phyloP scores from a whole-genome alignment of 1,284 basidiomycete genomes.

The Xerocomus cyaneibrunnescens region DNA sequence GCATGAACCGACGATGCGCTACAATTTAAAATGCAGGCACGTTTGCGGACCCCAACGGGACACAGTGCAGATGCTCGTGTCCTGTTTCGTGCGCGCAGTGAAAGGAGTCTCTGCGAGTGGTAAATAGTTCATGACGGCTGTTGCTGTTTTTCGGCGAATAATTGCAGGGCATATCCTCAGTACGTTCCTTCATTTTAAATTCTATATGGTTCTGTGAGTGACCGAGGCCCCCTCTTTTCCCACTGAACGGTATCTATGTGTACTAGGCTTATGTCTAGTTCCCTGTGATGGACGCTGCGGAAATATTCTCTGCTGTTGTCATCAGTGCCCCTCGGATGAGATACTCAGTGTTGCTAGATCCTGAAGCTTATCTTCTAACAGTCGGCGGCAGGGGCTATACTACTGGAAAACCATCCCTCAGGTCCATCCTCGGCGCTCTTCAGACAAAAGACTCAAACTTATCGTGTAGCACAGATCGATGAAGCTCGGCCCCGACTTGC shows the following conservation, averaged over 20 bases:
- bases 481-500: conserved; percentile 47
- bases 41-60: conserved; percentile 55
- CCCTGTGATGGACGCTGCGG: conserved; percentile 64
- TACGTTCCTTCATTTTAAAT: conserved; percentile 56
- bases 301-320: conserved; percentile 53
- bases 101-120: conserved; percentile 61
- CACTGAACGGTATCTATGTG: too few species aligned
- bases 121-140: conserved; percentile 17
- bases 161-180: conserved; percentile 52
- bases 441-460: conserved; percentile 40
- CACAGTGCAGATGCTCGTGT: conserved; percentile 49
- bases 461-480: conserved; percentile 51
- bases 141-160: neutral
- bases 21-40: conserved; percentile 53
- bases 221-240: too few species aligned
- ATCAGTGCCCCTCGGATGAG: conserved; percentile 66
- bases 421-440: conserved; percentile 53
- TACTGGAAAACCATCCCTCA: too few species aligned
- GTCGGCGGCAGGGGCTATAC: conserved; percentile 70
- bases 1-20: conserved; percentile 50
- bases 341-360: neutral
- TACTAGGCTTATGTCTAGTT: conserved; percentile 25
- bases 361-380: conserved; percentile 25
- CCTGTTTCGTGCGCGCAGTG: conserved; percentile 62
- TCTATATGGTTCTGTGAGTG: conserved; percentile 68